Conservation (phyloP, 805 yeast genomes). For the Candida nitratophila region DNA sequence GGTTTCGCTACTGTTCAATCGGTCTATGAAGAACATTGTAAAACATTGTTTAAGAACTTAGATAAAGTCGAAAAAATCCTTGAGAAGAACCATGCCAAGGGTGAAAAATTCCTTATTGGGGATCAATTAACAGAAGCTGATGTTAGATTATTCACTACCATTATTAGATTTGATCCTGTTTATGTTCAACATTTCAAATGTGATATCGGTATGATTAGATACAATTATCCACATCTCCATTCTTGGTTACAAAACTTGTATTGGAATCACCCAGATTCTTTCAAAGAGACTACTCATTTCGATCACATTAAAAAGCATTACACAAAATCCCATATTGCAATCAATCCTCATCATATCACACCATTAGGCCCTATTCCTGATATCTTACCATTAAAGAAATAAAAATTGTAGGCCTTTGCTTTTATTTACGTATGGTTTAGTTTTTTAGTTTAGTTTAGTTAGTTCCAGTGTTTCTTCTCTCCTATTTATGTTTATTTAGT, state of each 20-base stretch:
- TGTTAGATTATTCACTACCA: slow-evolving; percentile 78
- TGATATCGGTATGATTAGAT: slow-evolving; percentile 73
- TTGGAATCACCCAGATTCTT: slow-evolving; percentile 63
- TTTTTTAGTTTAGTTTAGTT: background rate
- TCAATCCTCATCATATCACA: slow-evolving; percentile 79
- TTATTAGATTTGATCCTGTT: slow-evolving; percentile 86
- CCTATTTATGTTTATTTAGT: no score
- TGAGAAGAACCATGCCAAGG: slow-evolving; percentile 31
- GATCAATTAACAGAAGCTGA: slow-evolving; percentile 82
- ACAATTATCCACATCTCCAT: slow-evolving; percentile 70
- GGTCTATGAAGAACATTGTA: slow-evolving; percentile 66
- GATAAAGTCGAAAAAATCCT: slow-evolving; percentile 65
- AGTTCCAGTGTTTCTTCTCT: no score
- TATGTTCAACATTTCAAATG: slow-evolving; percentile 95
- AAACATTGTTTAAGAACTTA: slow-evolving; percentile 54
- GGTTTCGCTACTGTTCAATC: slow-evolving; percentile 87
- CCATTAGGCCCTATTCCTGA: slow-evolving; percentile 86
- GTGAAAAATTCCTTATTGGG: slow-evolving; percentile 45
- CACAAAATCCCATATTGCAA: slow-evolving; percentile 73
- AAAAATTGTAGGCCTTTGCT: background rate
- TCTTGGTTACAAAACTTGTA: slow-evolving; percentile 78
- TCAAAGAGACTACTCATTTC: slow-evolving; percentile 74
- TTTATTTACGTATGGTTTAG: background rate
- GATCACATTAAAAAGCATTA: slow-evolving; percentile 90
- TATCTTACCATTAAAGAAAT: slow-evolving; percentile 38